phyloP scores from a whole-genome alignment of 352 stramenopile species.

The Peronospora tabacina region DNA sequence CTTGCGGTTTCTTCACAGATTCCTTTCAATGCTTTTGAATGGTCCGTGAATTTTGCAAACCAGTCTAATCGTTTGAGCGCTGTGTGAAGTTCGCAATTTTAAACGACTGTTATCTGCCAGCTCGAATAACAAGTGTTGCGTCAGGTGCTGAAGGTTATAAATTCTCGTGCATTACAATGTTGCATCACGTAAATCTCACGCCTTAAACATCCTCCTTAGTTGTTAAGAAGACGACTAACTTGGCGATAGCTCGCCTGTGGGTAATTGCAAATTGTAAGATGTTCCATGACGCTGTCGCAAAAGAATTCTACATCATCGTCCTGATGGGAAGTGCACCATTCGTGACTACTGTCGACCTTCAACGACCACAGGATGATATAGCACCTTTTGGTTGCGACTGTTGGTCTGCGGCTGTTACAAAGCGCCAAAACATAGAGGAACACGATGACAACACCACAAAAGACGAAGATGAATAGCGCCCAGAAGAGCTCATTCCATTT shows the following conservation, averaged over 20 bases:
- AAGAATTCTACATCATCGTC: neutral
- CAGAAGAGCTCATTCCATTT: constrained; percentile 20
- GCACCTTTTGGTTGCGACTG: constrained; percentile 4
- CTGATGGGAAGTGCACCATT: no score
- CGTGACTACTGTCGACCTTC: neutral
- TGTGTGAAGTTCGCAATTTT: constrained; percentile 6
- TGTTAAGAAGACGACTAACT: constrained; percentile 47
- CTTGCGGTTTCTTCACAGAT: constrained; percentile 37
- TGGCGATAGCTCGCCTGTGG: constrained; percentile 28
- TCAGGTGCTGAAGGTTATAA: constrained; percentile 41
- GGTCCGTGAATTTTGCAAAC: constrained; percentile 2
- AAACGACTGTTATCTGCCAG: constrained; percentile 23
- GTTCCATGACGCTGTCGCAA: constrained; percentile 36
- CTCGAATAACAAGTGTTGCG: constrained; percentile 50
- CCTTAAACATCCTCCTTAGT: constrained; percentile 35
- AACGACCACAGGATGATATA: constrained; percentile 45
- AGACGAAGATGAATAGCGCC: constrained; percentile 3
- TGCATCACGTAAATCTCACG: constrained; percentile 44
- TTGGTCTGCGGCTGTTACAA: constrained; percentile 12
- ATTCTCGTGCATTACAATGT: constrained; percentile 50
- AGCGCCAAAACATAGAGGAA: neutral
- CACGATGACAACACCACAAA: constrained; percentile 2
- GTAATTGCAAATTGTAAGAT: constrained; percentile 53
- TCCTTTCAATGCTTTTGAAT: constrained; percentile 42
- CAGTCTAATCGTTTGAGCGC: constrained; percentile 1